A percentile compares a stretch with the other conserved stretches of the same genome.
phyloP scores from a whole-genome alignment of 768 basidiomycete species.

The Thelephora ganbajun region DNA sequence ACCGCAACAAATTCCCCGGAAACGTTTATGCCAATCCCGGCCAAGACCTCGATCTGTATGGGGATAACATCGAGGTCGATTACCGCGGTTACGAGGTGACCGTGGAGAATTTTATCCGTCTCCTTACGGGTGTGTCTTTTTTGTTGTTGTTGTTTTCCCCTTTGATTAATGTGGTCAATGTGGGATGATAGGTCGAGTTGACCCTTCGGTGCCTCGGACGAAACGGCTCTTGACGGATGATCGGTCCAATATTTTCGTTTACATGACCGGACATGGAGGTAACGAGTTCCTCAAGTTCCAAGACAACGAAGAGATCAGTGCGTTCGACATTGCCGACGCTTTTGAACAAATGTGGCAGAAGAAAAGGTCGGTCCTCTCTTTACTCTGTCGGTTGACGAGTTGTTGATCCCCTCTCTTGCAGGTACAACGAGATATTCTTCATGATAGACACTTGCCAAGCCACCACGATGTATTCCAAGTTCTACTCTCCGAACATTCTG shows the following conservation, averaged over 20 bases:
- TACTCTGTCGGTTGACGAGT: neutral
- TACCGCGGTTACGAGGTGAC: slow-evolving; percentile 98
- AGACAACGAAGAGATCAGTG: slow-evolving; percentile 95
- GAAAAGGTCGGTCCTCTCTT: slow-evolving; percentile 44
- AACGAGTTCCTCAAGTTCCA: slow-evolving; percentile 99
- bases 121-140: slow-evolving; percentile 64
- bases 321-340: slow-evolving; percentile 94
- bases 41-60: slow-evolving; percentile 77
- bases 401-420: too few relatives aligned
- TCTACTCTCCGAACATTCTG: slow-evolving; percentile 87
- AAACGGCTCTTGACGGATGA: slow-evolving; percentile 89
- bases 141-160: too few relatives aligned
- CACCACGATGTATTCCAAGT: slow-evolving; percentile 85
- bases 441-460: slow-evolving; percentile 99
- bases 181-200: slow-evolving; percentile 61
- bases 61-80: slow-evolving; percentile 95
- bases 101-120: slow-evolving; percentile 87
- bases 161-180: too few relatives aligned
- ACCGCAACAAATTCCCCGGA: slow-evolving; percentile 83
- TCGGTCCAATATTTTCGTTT: slow-evolving; percentile 86
- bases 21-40: slow-evolving; percentile 86
- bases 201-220: slow-evolving; percentile 73
- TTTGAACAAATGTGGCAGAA: slow-evolving; percentile 99
- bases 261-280: slow-evolving; percentile 97
- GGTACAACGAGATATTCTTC: slow-evolving; percentile 93